Evolutionary conservation across 805 yeast genomes (phyloP).

Genomic region (Kodamaea kaohsiungensis): DNA sequence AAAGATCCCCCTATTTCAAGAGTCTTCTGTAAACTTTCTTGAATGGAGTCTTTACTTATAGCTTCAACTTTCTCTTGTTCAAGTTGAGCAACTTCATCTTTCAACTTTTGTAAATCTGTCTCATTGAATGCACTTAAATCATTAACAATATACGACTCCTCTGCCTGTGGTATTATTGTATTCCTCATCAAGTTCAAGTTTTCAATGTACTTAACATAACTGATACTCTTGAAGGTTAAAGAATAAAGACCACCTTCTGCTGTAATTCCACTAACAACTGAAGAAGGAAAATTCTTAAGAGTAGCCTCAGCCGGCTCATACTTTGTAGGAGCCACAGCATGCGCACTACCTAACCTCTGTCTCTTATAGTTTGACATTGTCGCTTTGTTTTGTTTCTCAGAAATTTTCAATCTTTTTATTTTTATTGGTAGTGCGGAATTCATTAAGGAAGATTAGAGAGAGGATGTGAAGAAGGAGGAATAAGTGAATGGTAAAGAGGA

Average conservation of each 20-base stretch:
- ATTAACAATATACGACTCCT: slow-evolving; percentile 8
- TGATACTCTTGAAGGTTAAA: slow-evolving; percentile 42
- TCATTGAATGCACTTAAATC: slow-evolving; percentile 9
- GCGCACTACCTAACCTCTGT: slow-evolving; percentile 9
- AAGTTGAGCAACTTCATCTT: slow-evolving; percentile 21
- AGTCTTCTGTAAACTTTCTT: slow-evolving; percentile 5
- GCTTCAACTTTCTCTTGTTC: background rate
- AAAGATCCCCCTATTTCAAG: slow-evolving; percentile 1
- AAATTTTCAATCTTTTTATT: background rate
- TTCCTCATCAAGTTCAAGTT: slow-evolving; percentile 34
- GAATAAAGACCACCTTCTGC: slow-evolving; percentile 43
- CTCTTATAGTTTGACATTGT: slow-evolving; percentile 9
- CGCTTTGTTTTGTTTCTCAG: background rate
- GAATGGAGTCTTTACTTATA: background rate
- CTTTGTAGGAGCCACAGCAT: slow-evolving; percentile 14
- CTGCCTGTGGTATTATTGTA: slow-evolving; percentile 21
- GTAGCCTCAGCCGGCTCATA: slow-evolving; percentile 20
- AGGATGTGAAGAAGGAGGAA: no score
- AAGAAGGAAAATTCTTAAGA: slow-evolving; percentile 31
- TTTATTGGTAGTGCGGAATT: background rate
- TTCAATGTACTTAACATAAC: slow-evolving; percentile 37
- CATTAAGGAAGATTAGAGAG: no score
- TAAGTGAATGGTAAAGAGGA: no score
- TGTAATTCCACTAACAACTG: slow-evolving; percentile 41
- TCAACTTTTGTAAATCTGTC: slow-evolving; percentile 19